Evolutionary conservation across 176 grass and related monocot genomes (phyloP).

Genomic region (Calamus simplicifolius): DNA sequence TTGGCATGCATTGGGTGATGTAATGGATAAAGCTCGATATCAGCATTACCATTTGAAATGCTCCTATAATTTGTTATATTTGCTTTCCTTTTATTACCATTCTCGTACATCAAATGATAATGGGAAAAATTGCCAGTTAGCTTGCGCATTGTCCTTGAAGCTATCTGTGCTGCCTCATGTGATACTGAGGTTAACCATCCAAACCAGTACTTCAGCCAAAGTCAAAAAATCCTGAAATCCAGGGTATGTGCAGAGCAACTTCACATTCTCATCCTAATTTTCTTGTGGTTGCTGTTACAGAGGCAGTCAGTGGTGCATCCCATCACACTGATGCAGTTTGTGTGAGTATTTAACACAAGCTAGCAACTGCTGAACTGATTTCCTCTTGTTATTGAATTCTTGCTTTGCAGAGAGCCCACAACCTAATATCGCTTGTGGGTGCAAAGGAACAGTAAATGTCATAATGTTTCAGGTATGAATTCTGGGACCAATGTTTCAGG

Average conservation of each 20-base stretch:
- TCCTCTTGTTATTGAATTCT: not conserved
- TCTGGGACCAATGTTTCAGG: not conserved
- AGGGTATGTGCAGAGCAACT: conserved; percentile 30
- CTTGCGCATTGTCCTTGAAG: conserved; percentile 88
- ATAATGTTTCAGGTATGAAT: not conserved
- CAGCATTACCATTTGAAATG: conserved; percentile 42
- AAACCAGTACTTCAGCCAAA: conserved; percentile 87
- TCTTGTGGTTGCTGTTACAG: no score
- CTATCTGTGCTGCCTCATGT: conserved; percentile 61
- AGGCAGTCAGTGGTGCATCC: no score
- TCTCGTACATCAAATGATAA: not conserved
- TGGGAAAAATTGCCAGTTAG: conserved; percentile 43
- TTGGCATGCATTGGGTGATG: conserved; percentile 55
- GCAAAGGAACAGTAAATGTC: not conserved
- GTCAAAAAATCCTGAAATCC: conserved; percentile 51
- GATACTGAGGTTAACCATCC: conserved; percentile 94
- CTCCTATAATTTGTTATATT: not conserved
- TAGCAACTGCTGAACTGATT: no score
- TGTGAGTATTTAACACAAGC: no score
- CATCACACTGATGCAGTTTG: no score
- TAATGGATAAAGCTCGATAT: conserved; percentile 85
- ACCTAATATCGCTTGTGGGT: not conserved
- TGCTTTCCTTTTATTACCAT: conserved; percentile 1
- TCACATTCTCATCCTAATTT: not conserved
- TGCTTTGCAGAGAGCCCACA: conserved; percentile 7